phyloP scores from a whole-genome alignment of 192 early-diverging fungal genomes.

The Podila epicladia region DNA sequence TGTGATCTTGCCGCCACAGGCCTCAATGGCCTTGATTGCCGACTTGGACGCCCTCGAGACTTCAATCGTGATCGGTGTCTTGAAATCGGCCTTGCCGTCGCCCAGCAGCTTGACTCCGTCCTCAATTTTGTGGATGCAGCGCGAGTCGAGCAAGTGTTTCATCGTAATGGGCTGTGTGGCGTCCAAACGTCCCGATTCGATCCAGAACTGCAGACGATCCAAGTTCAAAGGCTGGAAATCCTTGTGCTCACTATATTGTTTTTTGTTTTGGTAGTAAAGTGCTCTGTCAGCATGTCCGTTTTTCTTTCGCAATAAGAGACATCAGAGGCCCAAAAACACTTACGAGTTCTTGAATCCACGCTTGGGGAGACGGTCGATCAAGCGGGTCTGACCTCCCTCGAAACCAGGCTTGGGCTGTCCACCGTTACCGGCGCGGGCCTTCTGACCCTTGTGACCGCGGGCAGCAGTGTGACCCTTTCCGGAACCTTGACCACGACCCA shows the following conservation, averaged over 20 bases:
- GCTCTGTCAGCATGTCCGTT: neutral
- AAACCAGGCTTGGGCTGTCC: constrained; percentile 83
- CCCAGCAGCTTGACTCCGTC: constrained; percentile 89
- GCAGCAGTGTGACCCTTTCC: constrained; percentile 93
- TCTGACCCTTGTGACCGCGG: constrained; percentile 92
- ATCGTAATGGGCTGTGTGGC: constrained; percentile 83
- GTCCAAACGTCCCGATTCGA: constrained; percentile 86
- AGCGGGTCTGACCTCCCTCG: constrained; percentile 93
- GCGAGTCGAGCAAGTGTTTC: constrained; percentile 72
- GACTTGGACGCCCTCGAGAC: constrained; percentile 81
- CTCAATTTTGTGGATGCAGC: constrained; percentile 76
- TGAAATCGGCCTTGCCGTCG: constrained; percentile 81
- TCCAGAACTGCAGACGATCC: constrained; percentile 93
- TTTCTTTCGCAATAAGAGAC: neutral
- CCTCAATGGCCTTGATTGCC: constrained; percentile 85
- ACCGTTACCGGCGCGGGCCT: constrained; percentile 77
- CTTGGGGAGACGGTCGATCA: constrained; percentile 85
- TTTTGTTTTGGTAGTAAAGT: neutral
- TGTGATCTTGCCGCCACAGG: constrained; percentile 82
- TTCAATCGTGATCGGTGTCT: constrained; percentile 82
- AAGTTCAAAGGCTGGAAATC: constrained; percentile 80
- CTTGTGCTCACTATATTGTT: constrained; percentile 58
- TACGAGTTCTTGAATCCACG: constrained; percentile 82
- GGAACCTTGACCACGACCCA: constrained; percentile 87
- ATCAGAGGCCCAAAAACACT: neutral